phyloP scores from a whole-genome alignment of 345 rosid genomes.

The Syzygium aromaticum region DNA sequence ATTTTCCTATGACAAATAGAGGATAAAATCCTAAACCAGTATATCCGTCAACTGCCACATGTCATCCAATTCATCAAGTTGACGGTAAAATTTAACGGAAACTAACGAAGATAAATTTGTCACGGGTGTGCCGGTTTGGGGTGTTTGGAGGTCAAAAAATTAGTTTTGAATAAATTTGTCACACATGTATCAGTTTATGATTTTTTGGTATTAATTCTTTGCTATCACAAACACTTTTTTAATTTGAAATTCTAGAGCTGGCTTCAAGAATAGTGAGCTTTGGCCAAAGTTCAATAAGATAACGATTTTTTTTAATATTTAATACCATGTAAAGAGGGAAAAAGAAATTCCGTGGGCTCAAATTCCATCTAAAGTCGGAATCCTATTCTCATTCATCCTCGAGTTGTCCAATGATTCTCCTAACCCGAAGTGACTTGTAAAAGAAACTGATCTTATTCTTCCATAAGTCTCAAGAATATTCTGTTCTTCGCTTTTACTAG shows the following conservation, averaged over 20 bases:
- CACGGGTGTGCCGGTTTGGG: too few species aligned
- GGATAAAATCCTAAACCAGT: too few species aligned
- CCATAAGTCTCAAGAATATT: background rate
- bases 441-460: background rate
- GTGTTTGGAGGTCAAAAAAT: too few species aligned
- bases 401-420: background rate
- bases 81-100: too few species aligned
- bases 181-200: too few species aligned
- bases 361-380: background rate
- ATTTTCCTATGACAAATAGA: too few species aligned
- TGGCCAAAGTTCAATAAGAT: background rate
- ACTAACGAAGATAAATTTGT: too few species aligned
- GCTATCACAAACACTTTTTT: background rate
- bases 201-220: too few species aligned
- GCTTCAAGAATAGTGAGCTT: background rate
- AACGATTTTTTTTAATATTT: background rate
- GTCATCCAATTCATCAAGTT: too few species aligned
- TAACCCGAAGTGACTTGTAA: background rate
- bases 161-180: too few species aligned
- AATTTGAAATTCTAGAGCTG: background rate
- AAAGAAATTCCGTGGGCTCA: background rate
- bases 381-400: background rate
- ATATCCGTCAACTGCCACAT: too few species aligned
- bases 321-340: background rate
- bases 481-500: background rate